Base-by-base conservation (phyloP, 768 basidiomycete species). In the Mycena indigotica region DNA sequence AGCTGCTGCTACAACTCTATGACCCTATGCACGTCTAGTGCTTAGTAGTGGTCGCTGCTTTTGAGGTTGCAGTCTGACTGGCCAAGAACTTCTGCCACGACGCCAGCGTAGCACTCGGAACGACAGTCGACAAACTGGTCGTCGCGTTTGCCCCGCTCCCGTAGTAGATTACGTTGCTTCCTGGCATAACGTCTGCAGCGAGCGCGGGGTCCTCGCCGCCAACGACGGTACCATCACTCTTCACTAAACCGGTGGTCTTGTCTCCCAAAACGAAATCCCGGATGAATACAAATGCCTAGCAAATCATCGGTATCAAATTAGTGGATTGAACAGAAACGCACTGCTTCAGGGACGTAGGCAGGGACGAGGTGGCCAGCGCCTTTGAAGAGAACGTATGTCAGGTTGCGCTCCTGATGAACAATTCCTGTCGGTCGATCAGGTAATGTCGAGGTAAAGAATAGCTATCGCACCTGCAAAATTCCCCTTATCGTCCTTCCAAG, bases 341-440 rank as follows among this genome's bases (percentile, higher is more conserved):
- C 62, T 29, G 60, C 58, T 19, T 51, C 60, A n/a, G 66, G 66
- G 5, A 52, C 56, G 15, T 28, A 13, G 5, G 21, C 15, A 25
- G 61, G 66, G 8, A 68, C 62, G 1, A 62, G 58, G 54, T 68
- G 67, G 5, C 62, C 62, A 16, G 57, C 58, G 19, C 61, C 53
- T 28, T 53, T 23, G 49, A 61, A 57, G 16, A 63, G 40, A 12
- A 29, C 65, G 32, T 58, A 63, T 70, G 62, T 65, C 75, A 80
- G 76, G 35, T 75, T 76, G 23, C 82, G 78, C 64, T 84, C 82
- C 63, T 81, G 80, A 60, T 83, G 83, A 2, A 83, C 70, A 32
- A 83, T 76, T 0, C 83, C 83, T 48, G 21, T 16, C n/a, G n/a
- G n/a, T n/a, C n/a, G n/a, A n/a, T n/a, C n/a, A n/a, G n/a, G n/a